A percentile compares a stretch with the other conserved stretches of the same genome.
phyloP scores from a whole-genome alignment of 805 yeast genomes.

The Wickerhamiella sergipiensis region DNA sequence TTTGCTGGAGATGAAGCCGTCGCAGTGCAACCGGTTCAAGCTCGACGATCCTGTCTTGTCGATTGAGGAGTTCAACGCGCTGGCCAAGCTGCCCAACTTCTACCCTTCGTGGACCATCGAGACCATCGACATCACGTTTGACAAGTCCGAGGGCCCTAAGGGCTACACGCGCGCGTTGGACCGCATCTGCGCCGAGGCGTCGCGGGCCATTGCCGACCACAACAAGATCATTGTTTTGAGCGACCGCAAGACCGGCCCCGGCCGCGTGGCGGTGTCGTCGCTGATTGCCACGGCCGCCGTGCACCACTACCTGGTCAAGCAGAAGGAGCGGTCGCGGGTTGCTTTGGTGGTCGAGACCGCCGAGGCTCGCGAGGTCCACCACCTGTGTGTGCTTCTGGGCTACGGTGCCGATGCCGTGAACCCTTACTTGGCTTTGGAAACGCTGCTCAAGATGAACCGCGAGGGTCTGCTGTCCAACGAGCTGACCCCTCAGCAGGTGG shows the following conservation, averaged over 20 bases:
- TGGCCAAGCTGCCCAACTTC: conserved; percentile 54
- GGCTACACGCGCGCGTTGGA: conserved; percentile 82
- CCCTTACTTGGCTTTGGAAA: conserved; percentile 88
- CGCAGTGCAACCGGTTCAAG: conserved; percentile 79
- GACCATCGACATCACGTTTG: conserved; percentile 78
- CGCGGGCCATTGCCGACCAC: conserved; percentile 65
- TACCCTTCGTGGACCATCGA: conserved; percentile 81
- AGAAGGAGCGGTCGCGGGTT: conserved; percentile 90
- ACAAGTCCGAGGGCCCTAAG: conserved; percentile 63
- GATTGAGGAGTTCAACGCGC: conserved; percentile 58
- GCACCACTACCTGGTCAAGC: conserved; percentile 90
- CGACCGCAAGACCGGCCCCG: conserved; percentile 48
- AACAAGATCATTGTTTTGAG: conserved; percentile 64
- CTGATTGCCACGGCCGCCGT: conserved; percentile 93
- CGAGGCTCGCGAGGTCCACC: conserved; percentile 96
- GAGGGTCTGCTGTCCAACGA: conserved; percentile 47
- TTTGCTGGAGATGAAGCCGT: conserved; percentile 78
- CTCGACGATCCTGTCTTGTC: conserved; percentile 73
- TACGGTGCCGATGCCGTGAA: conserved; percentile 95
- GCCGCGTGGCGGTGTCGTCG: conserved; percentile 70
- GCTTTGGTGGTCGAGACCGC: conserved; percentile 88
- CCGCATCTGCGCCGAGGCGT: conserved; percentile 75
- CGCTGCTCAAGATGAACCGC: conserved; percentile 67
- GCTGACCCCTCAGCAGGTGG: conserved; percentile 43
- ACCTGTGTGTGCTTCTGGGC: conserved; percentile 84